These are phyloP conservation scores for Monosporascus sp. DNA, from an alignment of 2,329 filamentous ascomycete genomes.

Conservation along the genomic window DNA sequence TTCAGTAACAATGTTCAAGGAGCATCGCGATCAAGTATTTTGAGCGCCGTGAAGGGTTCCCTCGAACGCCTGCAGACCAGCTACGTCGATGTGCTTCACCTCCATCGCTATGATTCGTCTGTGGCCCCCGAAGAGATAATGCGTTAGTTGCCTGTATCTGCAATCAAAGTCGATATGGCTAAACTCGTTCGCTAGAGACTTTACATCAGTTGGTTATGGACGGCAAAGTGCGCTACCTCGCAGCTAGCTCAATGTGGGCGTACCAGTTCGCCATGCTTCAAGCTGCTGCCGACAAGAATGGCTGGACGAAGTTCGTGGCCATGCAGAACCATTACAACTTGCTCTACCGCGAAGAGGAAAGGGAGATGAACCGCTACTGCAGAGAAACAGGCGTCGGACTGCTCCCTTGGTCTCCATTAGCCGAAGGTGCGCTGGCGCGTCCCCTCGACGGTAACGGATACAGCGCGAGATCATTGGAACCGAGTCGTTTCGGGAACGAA, in stretches of 20 bases:
- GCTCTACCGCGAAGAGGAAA: constrained; percentile 55
- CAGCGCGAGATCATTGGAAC: constrained; percentile 1
- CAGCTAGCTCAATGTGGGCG: constrained; percentile 35
- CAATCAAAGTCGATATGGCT: no score
- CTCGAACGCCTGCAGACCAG: background rate
- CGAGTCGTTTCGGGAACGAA: constrained; percentile 20
- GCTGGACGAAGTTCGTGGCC: constrained; percentile 53
- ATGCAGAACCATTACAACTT: constrained; percentile 58
- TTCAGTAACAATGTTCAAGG: no score
- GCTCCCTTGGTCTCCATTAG: constrained; percentile 24
- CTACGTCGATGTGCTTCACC: constrained; percentile 50
- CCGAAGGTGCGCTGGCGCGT: constrained; percentile 24
- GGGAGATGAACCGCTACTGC: constrained; percentile 36
- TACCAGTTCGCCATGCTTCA: constrained; percentile 41
- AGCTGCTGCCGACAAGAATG: constrained; percentile 42
- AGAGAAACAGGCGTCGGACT: constrained; percentile 29
- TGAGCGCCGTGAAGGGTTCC: no score
- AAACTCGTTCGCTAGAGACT: constrained; percentile 21
- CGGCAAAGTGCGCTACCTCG: constrained; percentile 49
- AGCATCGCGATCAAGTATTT: no score
- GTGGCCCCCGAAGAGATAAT: constrained; percentile 54
- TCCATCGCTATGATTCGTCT: constrained; percentile 53
- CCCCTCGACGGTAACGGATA: constrained; percentile 8
- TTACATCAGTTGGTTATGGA: constrained; percentile 52
- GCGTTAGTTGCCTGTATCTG: constrained; percentile 25